Evolutionary conservation across 139 green algal genomes (phyloP), one percentile per base, ranked within the genome.

Genomic region (Chlamydomonas sphaeroides): DNA sequence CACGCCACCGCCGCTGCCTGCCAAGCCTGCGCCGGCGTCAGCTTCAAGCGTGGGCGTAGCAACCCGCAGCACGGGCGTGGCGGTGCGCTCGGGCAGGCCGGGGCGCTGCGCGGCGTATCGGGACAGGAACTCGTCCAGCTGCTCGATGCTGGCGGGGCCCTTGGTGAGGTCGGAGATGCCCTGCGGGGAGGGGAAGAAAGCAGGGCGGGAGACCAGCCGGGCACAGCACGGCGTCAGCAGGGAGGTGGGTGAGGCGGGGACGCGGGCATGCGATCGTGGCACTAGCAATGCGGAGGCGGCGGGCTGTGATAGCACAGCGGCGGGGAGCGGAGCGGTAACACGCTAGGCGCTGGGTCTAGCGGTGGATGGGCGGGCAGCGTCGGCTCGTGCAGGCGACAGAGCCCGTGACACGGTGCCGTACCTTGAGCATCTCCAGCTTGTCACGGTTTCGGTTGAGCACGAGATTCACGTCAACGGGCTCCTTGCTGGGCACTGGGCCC

Each of bases 41-140:
- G 62, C 5, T 32, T 66, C 45, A 42, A 68, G 14, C n/a, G 53
- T 1, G 25, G 80, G 80, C 1, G 80, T 86, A 33, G 69, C 45
- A 33, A 86, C 2, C 5, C 80, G 68, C 15, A 86, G 69, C 11
- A 80, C 68, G 42, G 80, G 80, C 26, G 80, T 80, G 59, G 49
- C 56, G 35, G 61, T 87, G 33, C 67, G 66, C 67, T 80, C 83
- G 14, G 67, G 66, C 45, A 76, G 59, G 26, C 67, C 68, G 32
- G 74, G 53, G n/a, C 66, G 74, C 56, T 76, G 49, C 14, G 42
- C 39, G 39, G 74, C 79, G 83, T 86, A 89, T 1, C 78, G 71
- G 26, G 72, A 33, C 33, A 89, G 78, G 72, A 89, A 89, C 0
- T 63, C 72, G 49, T 89, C 85, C 25, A 89, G 63, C n/a, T 70